Evolutionary conservation across 192 early-diverging fungal genomes (phyloP), one percentile per base, ranked within the genome.

Genomic region (Fimicolochytrium jonesii): DNA sequence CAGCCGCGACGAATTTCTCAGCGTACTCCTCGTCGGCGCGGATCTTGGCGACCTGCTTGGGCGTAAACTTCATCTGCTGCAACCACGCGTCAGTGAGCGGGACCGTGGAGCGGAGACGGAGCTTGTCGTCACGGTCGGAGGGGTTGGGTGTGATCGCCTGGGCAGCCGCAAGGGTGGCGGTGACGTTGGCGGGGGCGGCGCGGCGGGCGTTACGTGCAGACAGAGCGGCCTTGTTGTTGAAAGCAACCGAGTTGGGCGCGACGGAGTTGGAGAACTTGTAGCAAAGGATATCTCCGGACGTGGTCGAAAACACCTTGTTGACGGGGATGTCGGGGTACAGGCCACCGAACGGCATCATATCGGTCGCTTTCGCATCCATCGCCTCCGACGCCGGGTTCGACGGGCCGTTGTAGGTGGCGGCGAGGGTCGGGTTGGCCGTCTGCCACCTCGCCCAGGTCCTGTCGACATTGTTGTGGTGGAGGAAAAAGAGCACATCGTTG

Each of bases 381-480:
- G 42, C 52, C 0, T 5, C 22, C 9, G 15, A n/a, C n/a, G n/a
- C 50, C 6, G 13, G 36, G 28, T 9, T 18, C 18, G 29, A 43
- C 7, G 34, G 32, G 57, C 67, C 72, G 30, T 17, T 29, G 41
- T 43, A 74, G 20, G 23, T 56, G 53, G 39, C 23, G 20, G 60
- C 68, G 22, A 64, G 22, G 23, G 33, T 37, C 20, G 72, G 72
- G 61, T 73, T 35, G 7, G n/a, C 45, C 1, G 28, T 13, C 42
- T 75, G 72, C 67, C 67, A 78, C 4, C 50, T 18, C 29, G 33
- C 50, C 75, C 75, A 78, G 26, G 72, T 33, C 34, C 72, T 67
- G 64, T 78, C 74, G 43, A 50, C 48, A 23, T 78, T 77, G 51
- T n/a, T 11, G 64, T 78, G 77, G 54, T 78, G 77, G 20, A 78